Conservation (phyloP, 2,329 filamentous ascomycete species). For the Aspergillus viridinutans region DNA sequence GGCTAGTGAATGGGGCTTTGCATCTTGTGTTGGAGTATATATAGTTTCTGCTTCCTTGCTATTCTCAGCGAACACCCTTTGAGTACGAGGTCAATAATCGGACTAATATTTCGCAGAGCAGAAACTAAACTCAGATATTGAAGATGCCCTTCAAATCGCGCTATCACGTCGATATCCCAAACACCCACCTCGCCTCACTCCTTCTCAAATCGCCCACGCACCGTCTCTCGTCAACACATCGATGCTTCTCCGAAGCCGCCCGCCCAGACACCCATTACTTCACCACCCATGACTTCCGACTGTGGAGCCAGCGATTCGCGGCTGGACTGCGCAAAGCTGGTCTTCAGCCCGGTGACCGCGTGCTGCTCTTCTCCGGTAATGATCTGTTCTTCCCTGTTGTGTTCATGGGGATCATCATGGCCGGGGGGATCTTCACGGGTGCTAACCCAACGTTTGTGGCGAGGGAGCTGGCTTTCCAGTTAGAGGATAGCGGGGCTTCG, state of each 20-base stretch:
- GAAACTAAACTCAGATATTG: slow-evolving; percentile 13
- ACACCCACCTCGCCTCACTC: slow-evolving; percentile 37
- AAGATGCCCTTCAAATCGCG: slow-evolving; percentile 52
- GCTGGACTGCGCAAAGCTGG: slow-evolving; percentile 62
- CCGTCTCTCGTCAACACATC: slow-evolving; percentile 42
- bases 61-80: background rate
- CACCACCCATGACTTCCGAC: slow-evolving; percentile 60
- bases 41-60: background rate
- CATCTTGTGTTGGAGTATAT: background rate
- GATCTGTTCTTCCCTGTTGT: slow-evolving; percentile 67
- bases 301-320: slow-evolving; percentile 69
- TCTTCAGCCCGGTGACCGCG: slow-evolving; percentile 62
- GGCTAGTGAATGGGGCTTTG: background rate
- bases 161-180: slow-evolving; percentile 46
- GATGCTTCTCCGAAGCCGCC: slow-evolving; percentile 59
- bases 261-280: slow-evolving; percentile 64
- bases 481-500: slow-evolving; percentile 64
- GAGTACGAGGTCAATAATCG: background rate
- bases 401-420: slow-evolving; percentile 71
- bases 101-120: background rate
- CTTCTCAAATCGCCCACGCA: slow-evolving; percentile 50
- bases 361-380: slow-evolving; percentile 71
- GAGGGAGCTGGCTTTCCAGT: slow-evolving; percentile 70
- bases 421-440: slow-evolving; percentile 72
- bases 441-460: slow-evolving; percentile 67